Percentiles rank a stretch among this genome's conserved stretches.
phyloP scores from a whole-genome alignment of 257 asterid genomes.

The Gynochthodes officinalis region DNA sequence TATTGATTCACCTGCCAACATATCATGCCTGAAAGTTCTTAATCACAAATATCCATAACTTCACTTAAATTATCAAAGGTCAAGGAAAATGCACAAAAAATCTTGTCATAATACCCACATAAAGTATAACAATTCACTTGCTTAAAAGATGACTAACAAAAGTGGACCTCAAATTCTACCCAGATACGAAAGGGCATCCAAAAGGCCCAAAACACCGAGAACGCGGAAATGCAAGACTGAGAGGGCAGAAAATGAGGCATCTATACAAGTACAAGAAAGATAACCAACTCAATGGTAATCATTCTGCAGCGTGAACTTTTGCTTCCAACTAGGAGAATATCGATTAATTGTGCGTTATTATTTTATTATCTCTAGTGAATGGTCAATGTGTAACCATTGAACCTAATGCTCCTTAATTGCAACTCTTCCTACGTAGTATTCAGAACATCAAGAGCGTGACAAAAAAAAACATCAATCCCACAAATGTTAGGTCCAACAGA shows the following conservation, averaged over 20 bases:
- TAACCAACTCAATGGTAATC: background rate
- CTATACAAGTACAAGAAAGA: background rate
- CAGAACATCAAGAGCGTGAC: background rate
- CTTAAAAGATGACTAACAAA: no score
- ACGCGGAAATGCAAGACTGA: no score
- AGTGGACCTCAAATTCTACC: no score
- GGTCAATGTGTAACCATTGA: background rate
- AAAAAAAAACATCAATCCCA: background rate
- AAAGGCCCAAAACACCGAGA: no score
- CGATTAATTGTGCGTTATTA: background rate
- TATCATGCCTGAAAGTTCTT: slow-evolving; percentile 5
- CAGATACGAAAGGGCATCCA: no score
- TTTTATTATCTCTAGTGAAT: background rate
- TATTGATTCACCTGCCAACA: slow-evolving; percentile 59
- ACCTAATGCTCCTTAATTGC: background rate
- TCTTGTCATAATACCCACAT: background rate
- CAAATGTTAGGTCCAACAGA: background rate
- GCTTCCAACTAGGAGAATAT: background rate
- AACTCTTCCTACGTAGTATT: background rate
- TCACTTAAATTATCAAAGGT: background rate
- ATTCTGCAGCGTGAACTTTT: background rate
- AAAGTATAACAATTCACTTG: background rate
- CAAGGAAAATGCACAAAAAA: background rate
- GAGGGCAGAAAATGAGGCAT: no score
- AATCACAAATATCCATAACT: background rate